Evolutionary conservation across 352 stramenopile species (phyloP), one percentile per base, ranked within the genome.

Genomic region (Phytophthora parvispora): DNA sequence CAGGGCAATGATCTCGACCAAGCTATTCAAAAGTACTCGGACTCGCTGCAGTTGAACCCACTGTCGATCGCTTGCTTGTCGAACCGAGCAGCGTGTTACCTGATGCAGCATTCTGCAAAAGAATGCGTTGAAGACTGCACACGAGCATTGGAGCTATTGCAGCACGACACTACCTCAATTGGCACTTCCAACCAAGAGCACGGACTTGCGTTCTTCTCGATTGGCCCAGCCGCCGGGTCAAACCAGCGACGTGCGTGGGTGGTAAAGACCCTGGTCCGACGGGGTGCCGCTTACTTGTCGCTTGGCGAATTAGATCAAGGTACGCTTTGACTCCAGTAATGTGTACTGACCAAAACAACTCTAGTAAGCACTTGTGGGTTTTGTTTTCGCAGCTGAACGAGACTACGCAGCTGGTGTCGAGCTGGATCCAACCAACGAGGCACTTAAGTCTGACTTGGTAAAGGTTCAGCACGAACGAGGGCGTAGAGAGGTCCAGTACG

Each of bases 41-140:
- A 90, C n/a, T 83, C 83, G 3, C 72, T 95, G 5, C 29, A 56
- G 8, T 55, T 95, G 16, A 73, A 94, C 32, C 78, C 81, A 18
- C 65, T 85, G 12, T 91, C 86, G 7, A 82, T 95, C 29, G 81
- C 86, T 20, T 93, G 83, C 47, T 62, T 96, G 6, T 93, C 88
- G 10, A 95, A 95, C 58, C 84, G 88, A 36, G 88, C 88, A 16
- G 84, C 84, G 13, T 94, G 86, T 38, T 89, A 81, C 18, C 53
- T 94, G 28, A 66, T 88, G 31, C 69, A 76, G n/a, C 61, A 86
- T n/a, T 69, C 81, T n/a, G 70, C 71, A 2, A 62, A 75, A 29
- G 34, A 78, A 51, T 96, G 86, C 31, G 61, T 93, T 15, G 45
- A 83, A 49, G 88, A 96, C 62, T 96, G 86, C 53, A 76, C 80